phyloP scores from a whole-genome alignment of 169 alveolate species.

The Eimeria sp. region DNA sequence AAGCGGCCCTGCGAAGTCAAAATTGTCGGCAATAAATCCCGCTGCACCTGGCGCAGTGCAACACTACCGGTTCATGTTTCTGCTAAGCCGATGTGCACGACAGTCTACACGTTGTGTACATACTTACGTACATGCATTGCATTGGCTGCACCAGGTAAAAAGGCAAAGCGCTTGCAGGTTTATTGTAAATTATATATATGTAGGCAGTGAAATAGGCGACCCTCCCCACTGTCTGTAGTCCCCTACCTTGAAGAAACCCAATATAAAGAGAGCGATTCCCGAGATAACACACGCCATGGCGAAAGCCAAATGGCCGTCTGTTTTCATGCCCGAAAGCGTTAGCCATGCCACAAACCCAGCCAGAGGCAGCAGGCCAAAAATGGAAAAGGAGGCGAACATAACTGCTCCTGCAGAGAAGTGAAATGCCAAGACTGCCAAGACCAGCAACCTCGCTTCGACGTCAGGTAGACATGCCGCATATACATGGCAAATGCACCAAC shows the following conservation, averaged over 20 bases:
- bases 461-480: no score
- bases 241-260: constrained; percentile 89
- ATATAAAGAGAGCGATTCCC: constrained; percentile 87
- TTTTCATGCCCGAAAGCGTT: constrained; percentile 69
- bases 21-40: not conserved
- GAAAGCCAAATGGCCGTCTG: constrained; percentile 86
- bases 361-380: constrained; percentile 93
- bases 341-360: constrained; percentile 91
- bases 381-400: constrained; percentile 93
- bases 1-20: constrained; percentile 87
- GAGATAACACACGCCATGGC: constrained; percentile 89
- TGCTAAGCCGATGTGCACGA: not conserved
- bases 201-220: not conserved
- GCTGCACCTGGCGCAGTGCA: not conserved
- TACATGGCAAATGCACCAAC: no score
- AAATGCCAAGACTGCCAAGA: not conserved
- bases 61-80: not conserved
- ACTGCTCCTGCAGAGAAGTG: constrained; percentile 87
- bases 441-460: not conserved
- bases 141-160: not conserved
- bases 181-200: not conserved
- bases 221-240: not conserved
- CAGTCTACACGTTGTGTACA: not conserved
- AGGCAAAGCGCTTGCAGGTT: not conserved
- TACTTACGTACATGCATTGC: not conserved